Evolutionary conservation across 2,329 filamentous ascomycete genomes (phyloP), one percentile per base, ranked within the genome.

Genomic region (Penicillium griseofulvum): DNA sequence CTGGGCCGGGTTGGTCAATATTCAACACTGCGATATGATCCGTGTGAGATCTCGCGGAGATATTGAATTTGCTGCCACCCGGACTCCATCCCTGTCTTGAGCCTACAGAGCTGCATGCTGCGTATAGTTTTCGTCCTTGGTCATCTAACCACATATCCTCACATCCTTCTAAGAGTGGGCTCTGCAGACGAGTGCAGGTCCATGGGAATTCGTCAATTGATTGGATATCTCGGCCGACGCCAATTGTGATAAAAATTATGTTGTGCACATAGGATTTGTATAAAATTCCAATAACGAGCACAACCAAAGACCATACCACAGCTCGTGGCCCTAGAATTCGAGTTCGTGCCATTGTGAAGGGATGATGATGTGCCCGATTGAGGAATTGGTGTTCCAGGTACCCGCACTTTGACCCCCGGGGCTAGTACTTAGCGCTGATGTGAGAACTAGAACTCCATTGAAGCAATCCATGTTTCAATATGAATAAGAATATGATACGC

Each of bases 141-240:
- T 63, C 48, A 37, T 69, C 65, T 17, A 70, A 54, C 66, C 68
- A 68, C 45, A 69, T 59, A 28, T 70, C 68, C 42, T 70, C 68
- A 33, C 65, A 70, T 28, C 63, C 65, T 41, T 65, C 63, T n/a
- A 69, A 61, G 45, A 58, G 68, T 55, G 56, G 60, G 52, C 65
- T 66, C 31, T 46, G 52, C 44, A 65, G 54, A 42, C 64, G 67
- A 38, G 50, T 55, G 53, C 65, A 69, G 45, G 33, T 53, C 59
- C 68, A 67, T 44, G 61, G 64, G 54, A 73, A 75, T 5, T 67
- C 61, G 2, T 67, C 63, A 50, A 75, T 62, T 3, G 68, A 58
- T 19, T 64, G 61, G 43, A 74, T 48, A 19, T 57, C 52, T 11
- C 71, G 71, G 3, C 43, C 43, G 19, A 45, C 19, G 5, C 28